Percentiles rank a stretch among this genome's conserved stretches.
These are phyloP conservation scores for Polyplosphaeria fusca DNA, from an alignment of 495 filamentous ascomycete genomes.

Conservation along the genomic window DNA sequence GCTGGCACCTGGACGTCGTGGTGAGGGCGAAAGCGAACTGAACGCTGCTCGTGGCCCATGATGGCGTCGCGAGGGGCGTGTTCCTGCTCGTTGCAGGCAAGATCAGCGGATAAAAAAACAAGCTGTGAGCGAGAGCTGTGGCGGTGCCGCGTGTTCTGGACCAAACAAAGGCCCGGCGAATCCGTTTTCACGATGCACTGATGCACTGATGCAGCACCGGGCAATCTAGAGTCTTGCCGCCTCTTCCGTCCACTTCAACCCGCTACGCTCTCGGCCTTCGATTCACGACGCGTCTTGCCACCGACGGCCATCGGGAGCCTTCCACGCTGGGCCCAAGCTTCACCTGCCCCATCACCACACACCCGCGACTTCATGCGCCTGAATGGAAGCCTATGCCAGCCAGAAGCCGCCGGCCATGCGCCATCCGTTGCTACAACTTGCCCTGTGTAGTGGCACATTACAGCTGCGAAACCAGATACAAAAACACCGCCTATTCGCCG, in stretches of 20 bases:
- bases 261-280: background rate
- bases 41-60: slow-evolving; percentile 7
- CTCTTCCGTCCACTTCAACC: background rate
- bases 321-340: too few species aligned
- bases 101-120: too few species aligned
- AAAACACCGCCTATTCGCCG: too few species aligned
- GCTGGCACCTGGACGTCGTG: slow-evolving; percentile 19
- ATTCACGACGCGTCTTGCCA: background rate
- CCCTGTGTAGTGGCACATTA: too few species aligned
- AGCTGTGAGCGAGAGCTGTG: slow-evolving; percentile 5
- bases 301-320: too few species aligned
- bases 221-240: background rate
- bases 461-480: too few species aligned
- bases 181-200: background rate
- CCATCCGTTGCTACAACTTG: too few species aligned
- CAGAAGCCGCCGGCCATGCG: too few species aligned
- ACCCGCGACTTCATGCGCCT: too few species aligned
- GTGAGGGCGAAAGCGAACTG: slow-evolving; percentile 13
- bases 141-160: slow-evolving; percentile 5
- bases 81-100: background rate
- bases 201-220: background rate
- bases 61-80: background rate
- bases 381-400: too few species aligned
- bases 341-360: too few species aligned
- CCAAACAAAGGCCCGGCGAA: background rate